These are phyloP conservation scores for Wickerhamiella spandovensis DNA, from an alignment of 805 yeast genomes.

Conservation along the genomic window DNA sequence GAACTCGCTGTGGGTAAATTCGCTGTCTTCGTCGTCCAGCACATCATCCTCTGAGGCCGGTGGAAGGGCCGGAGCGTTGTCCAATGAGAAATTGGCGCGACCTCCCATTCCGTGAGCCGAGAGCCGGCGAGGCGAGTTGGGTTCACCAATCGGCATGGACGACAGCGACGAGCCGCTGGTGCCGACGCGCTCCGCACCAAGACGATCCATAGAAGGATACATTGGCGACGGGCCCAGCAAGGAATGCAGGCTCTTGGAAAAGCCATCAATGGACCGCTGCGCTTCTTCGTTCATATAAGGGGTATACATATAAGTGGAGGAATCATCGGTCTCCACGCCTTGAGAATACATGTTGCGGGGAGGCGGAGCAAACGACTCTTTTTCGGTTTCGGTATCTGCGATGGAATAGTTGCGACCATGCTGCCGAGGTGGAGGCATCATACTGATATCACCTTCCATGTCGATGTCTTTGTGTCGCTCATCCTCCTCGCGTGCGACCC, in stretches of 20 bases:
- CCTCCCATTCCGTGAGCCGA: not conserved
- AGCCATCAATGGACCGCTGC: not conserved
- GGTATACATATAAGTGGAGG: conserved; percentile 1
- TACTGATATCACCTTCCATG: conserved; percentile 24
- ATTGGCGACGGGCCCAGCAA: conserved; percentile 1
- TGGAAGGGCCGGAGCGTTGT: not conserved
- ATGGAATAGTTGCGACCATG: not conserved
- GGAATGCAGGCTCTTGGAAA: not conserved
- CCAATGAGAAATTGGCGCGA: not conserved
- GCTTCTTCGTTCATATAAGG: not conserved
- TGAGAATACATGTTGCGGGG: not conserved
- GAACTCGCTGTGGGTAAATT: not conserved
- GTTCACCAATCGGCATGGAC: not conserved
- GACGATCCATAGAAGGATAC: not conserved
- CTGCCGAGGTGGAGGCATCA: not conserved
- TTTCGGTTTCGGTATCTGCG: not conserved
- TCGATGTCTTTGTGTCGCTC: conserved; percentile 25
- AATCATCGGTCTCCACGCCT: not conserved
- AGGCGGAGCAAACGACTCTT: not conserved
- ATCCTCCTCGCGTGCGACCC: conserved; percentile 25
- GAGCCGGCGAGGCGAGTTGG: not conserved
- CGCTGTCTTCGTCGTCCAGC: not conserved
- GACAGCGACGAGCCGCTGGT: not conserved
- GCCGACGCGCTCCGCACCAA: not conserved
- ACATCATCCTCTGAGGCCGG: not conserved